These are phyloP conservation scores for Acephala macrosclerotiorum DNA, from an alignment of 2,329 filamentous ascomycete species.

Conservation along the genomic window DNA sequence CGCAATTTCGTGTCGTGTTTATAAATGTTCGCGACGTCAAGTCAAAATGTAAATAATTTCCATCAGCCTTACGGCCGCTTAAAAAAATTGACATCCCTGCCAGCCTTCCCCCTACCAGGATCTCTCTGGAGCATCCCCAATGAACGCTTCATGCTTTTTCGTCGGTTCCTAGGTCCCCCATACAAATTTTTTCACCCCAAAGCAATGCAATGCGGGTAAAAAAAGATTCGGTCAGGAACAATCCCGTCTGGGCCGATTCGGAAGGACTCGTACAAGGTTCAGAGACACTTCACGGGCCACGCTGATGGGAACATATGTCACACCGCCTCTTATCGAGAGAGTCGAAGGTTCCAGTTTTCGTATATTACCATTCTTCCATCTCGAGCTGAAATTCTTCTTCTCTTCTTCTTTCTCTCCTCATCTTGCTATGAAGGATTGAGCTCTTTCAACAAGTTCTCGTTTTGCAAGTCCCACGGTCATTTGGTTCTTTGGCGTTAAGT, in stretches of 20 bases:
- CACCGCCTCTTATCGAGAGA: conserved; percentile 23
- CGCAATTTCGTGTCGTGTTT: background rate
- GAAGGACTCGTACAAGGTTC: conserved; percentile 6
- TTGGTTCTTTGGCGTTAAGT: conserved; percentile 5
- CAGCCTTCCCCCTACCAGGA: background rate
- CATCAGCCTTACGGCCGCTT: background rate
- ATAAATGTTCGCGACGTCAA: background rate
- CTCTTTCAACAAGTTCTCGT: conserved; percentile 12
- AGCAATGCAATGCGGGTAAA: conserved; percentile 10
- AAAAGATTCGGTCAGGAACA: conserved; percentile 17
- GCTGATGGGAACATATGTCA: conserved; percentile 15
- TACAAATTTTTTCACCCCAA: background rate
- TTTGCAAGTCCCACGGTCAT: background rate
- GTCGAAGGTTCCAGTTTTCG: background rate
- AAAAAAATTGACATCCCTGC: conserved; percentile 14
- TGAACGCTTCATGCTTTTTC: conserved; percentile 5
- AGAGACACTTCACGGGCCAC: conserved; percentile 21
- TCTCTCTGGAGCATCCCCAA: conserved; percentile 5
- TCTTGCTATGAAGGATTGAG: background rate
- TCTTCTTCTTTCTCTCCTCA: conserved; percentile 7
- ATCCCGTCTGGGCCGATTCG: background rate
- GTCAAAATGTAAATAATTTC: background rate
- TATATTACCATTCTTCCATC: conserved; percentile 6
- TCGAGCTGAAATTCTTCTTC: conserved; percentile 4
- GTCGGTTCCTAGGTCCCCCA: background rate